Evolutionary conservation across 139 green algal genomes (phyloP).

Genomic region (Choricystis sp.): DNA sequence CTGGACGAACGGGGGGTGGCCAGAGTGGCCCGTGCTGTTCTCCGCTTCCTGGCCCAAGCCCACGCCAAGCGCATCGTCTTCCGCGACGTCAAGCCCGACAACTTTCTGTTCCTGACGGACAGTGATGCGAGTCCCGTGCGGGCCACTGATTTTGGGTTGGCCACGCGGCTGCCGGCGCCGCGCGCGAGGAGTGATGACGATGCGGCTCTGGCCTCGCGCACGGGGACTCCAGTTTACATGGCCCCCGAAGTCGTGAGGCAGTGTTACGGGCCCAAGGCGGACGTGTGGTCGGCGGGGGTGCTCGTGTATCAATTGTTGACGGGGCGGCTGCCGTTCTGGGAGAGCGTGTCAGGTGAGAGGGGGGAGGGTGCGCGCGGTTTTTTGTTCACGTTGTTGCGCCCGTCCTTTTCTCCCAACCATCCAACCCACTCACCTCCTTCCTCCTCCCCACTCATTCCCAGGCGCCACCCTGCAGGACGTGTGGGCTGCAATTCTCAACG

Average conservation of each 20-base stretch:
- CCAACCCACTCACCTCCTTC: too few relatives aligned
- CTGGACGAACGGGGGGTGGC: slow-evolving; percentile 21
- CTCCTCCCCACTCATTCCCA: background rate
- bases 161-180: slow-evolving; percentile 74
- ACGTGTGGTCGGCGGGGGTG: slow-evolving; percentile 83
- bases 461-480: slow-evolving; percentile 59
- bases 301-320: slow-evolving; percentile 83
- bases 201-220: slow-evolving; percentile 50
- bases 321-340: slow-evolving; percentile 72
- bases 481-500: slow-evolving; percentile 60
- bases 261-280: slow-evolving; percentile 51
- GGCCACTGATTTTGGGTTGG: slow-evolving; percentile 76
- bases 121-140: slow-evolving; percentile 46
- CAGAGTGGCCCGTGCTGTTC: slow-evolving; percentile 28
- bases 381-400: too few relatives aligned
- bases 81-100: slow-evolving; percentile 66
- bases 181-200: slow-evolving; percentile 26
- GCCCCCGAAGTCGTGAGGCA: slow-evolving; percentile 62
- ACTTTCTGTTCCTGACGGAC: slow-evolving; percentile 73
- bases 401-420: too few relatives aligned
- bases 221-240: slow-evolving; percentile 81
- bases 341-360: slow-evolving; percentile 66
- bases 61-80: slow-evolving; percentile 69
- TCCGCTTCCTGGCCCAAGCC: slow-evolving; percentile 72
- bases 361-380: too few relatives aligned